phyloP scores from a whole-genome alignment of 2,329 filamentous ascomycete genomes.

The Lasiodiplodia citricola region DNA sequence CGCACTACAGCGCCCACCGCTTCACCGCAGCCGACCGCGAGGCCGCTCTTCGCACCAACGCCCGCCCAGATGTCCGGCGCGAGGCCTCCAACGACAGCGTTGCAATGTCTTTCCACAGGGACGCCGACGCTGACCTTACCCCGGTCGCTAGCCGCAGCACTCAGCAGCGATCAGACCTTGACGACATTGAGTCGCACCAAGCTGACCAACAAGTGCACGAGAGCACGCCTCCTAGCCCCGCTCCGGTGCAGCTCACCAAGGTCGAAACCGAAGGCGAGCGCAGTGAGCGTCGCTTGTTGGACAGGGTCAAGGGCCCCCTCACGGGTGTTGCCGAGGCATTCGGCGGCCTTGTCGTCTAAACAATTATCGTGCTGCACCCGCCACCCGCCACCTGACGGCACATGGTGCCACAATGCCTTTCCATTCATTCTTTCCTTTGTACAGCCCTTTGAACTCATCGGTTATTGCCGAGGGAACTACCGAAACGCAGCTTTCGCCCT shows the following conservation, averaged over 20 bases:
- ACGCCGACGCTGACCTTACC: constrained; percentile 24
- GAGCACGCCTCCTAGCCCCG: constrained; percentile 8
- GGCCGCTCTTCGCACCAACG: background rate
- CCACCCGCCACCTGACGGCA: constrained; percentile 3
- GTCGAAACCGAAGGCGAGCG: constrained; percentile 23
- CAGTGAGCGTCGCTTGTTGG: constrained; percentile 15
- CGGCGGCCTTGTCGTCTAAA: constrained; percentile 21
- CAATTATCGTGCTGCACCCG: background rate
- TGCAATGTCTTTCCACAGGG: constrained; percentile 19
- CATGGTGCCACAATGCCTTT: background rate
- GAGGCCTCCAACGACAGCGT: constrained; percentile 11
- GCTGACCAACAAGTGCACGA: constrained; percentile 8
- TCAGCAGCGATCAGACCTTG: constrained; percentile 10
- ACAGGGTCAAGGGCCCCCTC: constrained; percentile 23
- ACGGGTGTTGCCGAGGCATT: constrained; percentile 26
- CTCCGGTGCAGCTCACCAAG: constrained; percentile 21
- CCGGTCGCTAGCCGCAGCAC: constrained; percentile 25
- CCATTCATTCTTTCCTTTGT: constrained; percentile 18
- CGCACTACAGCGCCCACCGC: constrained; percentile 49
- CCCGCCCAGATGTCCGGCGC: constrained; percentile 14
- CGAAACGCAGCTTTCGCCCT: background rate
- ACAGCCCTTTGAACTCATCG: background rate
- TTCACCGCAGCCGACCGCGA: constrained; percentile 33
- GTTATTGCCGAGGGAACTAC: background rate
- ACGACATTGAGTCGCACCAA: constrained; percentile 12